These are phyloP conservation scores for Colletotrichum sp. DNA, from an alignment of 2,329 filamentous ascomycete species.

Conservation along the genomic window DNA sequence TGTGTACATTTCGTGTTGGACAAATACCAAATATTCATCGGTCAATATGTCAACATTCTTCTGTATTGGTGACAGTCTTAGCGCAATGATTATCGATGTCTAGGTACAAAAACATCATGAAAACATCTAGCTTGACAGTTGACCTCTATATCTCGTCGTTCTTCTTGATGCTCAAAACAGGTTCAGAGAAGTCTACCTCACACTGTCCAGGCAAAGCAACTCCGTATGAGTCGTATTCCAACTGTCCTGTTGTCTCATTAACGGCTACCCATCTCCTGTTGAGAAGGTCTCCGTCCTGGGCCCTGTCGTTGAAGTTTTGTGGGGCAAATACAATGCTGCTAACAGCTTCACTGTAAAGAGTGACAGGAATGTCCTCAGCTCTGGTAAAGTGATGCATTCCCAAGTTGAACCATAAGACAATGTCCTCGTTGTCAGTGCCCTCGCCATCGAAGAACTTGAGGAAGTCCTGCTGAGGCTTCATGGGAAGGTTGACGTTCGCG, in stretches of 20 bases:
- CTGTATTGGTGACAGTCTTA: not conserved
- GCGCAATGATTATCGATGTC: not conserved
- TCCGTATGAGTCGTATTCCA: conserved; percentile 35
- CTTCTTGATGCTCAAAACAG: conserved; percentile 23
- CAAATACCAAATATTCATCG: rapidly evolving
- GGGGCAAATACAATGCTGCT: conserved; percentile 36
- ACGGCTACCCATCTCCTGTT: conserved; percentile 38
- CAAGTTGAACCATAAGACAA: conserved; percentile 53
- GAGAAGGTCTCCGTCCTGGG: conserved; percentile 39
- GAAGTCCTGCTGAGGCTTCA: conserved; percentile 48
- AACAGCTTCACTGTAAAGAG: conserved; percentile 35
- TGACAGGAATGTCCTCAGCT: conserved; percentile 31
- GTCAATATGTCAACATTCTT: not conserved
- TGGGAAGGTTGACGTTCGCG: conserved; percentile 20
- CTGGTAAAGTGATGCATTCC: conserved; percentile 49
- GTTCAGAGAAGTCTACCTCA: conserved; percentile 30
- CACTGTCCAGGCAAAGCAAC: conserved; percentile 33
- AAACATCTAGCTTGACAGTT: not conserved
- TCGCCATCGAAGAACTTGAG: conserved; percentile 43
- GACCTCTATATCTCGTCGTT: not conserved
- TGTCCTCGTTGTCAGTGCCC: conserved; percentile 37
- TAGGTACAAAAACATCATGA: not conserved
- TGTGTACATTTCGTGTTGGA: not conserved
- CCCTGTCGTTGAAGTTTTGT: conserved; percentile 36
- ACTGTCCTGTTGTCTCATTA: conserved; percentile 24